Evolutionary conservation across 2,329 filamentous ascomycete genomes (phyloP).

Genomic region (Simplicillium aogashimaense): DNA sequence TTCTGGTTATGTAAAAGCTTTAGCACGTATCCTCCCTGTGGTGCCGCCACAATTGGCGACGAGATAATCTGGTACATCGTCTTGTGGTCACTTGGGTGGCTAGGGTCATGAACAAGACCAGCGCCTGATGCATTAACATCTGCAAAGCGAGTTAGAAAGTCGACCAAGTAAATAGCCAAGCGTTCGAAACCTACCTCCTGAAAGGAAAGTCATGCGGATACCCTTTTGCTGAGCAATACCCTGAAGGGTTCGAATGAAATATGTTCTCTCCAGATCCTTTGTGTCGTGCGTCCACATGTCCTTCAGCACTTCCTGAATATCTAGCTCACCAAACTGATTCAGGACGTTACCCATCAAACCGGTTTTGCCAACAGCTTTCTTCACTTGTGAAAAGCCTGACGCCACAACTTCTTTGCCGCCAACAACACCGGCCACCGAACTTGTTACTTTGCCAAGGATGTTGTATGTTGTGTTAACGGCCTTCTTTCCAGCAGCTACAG

Average conservation of each 20-base stretch:
- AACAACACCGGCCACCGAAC: slow-evolving; percentile 88
- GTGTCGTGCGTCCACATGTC: slow-evolving; percentile 98
- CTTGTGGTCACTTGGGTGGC: slow-evolving; percentile 87
- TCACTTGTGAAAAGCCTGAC: slow-evolving; percentile 87
- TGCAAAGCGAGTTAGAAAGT: slow-evolving; percentile 15
- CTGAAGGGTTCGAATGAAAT: slow-evolving; percentile 90
- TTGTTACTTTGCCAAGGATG: slow-evolving; percentile 87
- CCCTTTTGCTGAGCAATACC: slow-evolving; percentile 93
- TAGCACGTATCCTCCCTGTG: slow-evolving; percentile 74
- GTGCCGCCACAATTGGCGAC: slow-evolving; percentile 83
- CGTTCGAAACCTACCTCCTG: slow-evolving; percentile 51
- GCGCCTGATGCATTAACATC: slow-evolving; percentile 86
- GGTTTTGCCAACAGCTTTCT: slow-evolving; percentile 91
- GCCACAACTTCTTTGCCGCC: slow-evolving; percentile 89
- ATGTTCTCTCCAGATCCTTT: slow-evolving; percentile 94
- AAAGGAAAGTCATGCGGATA: slow-evolving; percentile 93
- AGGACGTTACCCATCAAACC: slow-evolving; percentile 93
- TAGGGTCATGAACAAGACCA: slow-evolving; percentile 86
- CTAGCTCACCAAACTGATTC: slow-evolving; percentile 93
- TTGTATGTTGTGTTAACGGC: slow-evolving; percentile 96
- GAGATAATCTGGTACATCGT: slow-evolving; percentile 99
- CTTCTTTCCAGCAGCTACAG: slow-evolving; percentile 90
- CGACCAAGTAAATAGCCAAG: background rate
- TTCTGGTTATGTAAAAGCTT: slow-evolving; percentile 95
- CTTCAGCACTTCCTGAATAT: slow-evolving; percentile 85